Evolutionary conservation across 2,329 filamentous ascomycete species (phyloP).

Genomic region (Sclerotiophoma versabilis): DNA sequence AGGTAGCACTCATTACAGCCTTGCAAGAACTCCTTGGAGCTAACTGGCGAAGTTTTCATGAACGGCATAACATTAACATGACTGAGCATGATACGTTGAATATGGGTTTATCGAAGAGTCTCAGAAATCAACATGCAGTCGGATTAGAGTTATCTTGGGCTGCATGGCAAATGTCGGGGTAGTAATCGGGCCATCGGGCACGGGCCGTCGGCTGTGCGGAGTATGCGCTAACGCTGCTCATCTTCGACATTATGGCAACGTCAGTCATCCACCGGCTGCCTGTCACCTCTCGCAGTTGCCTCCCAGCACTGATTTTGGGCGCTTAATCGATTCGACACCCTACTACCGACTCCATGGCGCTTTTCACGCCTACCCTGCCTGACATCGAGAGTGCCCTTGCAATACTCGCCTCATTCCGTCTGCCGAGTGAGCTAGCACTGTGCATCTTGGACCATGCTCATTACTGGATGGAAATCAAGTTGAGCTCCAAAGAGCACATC

Average conservation of each 20-base stretch:
- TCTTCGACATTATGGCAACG: conserved; percentile 1
- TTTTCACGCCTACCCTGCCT: conserved; percentile 1
- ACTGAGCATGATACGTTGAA: too few species aligned
- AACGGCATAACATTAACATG: too few species aligned
- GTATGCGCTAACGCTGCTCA: conserved; percentile 4
- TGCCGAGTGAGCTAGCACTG: conserved; percentile 26
- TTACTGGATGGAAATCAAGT: conserved; percentile 20
- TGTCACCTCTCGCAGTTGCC: neutral
- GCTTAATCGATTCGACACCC: too few species aligned
- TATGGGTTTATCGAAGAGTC: neutral
- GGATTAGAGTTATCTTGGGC: conserved; percentile 14
- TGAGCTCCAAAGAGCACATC: neutral
- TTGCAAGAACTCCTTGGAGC: too few species aligned
- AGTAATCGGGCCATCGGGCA: conserved; percentile 14
- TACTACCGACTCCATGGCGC: neutral
- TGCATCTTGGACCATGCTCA: conserved; percentile 23
- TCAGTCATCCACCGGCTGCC: conserved; percentile 1
- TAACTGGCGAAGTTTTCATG: too few species aligned
- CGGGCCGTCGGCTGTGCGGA: conserved; percentile 18
- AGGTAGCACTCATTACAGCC: too few species aligned
- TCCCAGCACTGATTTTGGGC: neutral
- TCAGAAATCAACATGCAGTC: conserved; percentile 12
- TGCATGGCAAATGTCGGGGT: conserved; percentile 11
- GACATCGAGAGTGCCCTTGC: conserved; percentile 6
- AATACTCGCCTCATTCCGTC: conserved; percentile 13